Base-by-base conservation (phyloP, 2,329 filamentous ascomycete genomes). In the Alternaria novae-zelandiae region DNA sequence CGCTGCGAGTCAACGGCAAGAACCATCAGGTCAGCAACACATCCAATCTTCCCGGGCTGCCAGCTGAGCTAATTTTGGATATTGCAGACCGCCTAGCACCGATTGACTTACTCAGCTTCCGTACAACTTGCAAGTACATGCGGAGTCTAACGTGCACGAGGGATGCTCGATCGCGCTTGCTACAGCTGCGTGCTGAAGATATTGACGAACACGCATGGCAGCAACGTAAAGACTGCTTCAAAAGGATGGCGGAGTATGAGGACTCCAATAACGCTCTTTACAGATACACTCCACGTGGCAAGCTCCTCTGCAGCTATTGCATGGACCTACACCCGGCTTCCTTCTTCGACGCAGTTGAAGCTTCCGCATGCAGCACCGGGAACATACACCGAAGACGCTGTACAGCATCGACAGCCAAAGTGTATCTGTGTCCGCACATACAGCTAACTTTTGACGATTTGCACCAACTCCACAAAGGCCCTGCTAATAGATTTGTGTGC, bases 301-400 rank as follows among this genome's bases (percentile, higher is more conserved):
- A 21, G 44, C 17, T 46, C 20, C 44, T 23, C 4, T 46, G 44
- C 20, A 46, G 44, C 21, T 46, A 46, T 12, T 46, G 44, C 4
- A 21, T 46, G 11, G 20, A 46, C 8, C 20, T 46, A 2, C 44
- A 46, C 21, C 44, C 11, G 20, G 2, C 3, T 6, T 21, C 20
- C 4, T 13, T 12, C 0, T 46, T 46, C 4, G 3, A 3, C 1
- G 20, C 44, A 21, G 12, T 1, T 5, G 20, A 5, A 12, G 0
- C 4, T 0, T 41, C 15, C 4, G 1, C 4, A 2, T 0, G 1
- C 6, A 2, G 36, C 3, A n/a, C 1, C 9, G 15, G 15, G 9
- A 2, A 0, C 3, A 6, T 2, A 17, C 0, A 17, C 4, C 36
- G 36, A 41, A 41, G 15, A 41, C 36, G 36, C 15, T 41, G 36